A percentile compares a stretch with the other conserved stretches of the same genome.
Conservation (phyloP, 345 rosid genomes). For the Raphanus raphanistrum region DNA sequence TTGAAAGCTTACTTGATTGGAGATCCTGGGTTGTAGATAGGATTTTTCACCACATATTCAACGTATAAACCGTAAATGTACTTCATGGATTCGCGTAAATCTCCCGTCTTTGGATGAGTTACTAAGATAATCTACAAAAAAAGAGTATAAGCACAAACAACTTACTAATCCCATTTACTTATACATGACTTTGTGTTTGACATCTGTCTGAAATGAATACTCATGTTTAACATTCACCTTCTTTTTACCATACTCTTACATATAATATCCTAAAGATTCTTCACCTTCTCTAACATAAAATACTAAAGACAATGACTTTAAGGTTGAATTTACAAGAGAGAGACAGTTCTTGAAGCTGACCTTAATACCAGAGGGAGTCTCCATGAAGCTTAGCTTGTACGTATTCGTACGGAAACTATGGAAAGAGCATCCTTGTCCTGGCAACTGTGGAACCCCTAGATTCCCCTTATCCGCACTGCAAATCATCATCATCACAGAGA, state of each 20-base stretch:
- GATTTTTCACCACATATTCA: slow-evolving; percentile 80
- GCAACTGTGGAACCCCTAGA: slow-evolving; percentile 85
- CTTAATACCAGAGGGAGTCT: slow-evolving; percentile 94
- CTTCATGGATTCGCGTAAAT: slow-evolving; percentile 76
- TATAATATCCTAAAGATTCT: no score
- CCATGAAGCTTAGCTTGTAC: slow-evolving; percentile 95
- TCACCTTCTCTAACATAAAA: background rate
- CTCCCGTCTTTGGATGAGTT: slow-evolving; percentile 89
- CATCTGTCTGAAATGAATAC: background rate
- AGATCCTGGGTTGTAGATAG: slow-evolving; percentile 74
- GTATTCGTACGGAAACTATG: slow-evolving; percentile 90
- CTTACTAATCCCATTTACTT: background rate
- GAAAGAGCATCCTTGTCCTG: slow-evolving; percentile 95
- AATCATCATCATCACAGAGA: background rate
- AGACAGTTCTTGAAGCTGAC: slow-evolving; percentile 34
- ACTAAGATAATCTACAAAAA: slow-evolving; percentile 69
- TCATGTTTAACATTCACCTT: no score
- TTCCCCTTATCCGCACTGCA: slow-evolving; percentile 72
- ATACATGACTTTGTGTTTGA: background rate
- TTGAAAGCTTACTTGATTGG: slow-evolving; percentile 64
- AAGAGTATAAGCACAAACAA: background rate
- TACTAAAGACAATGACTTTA: background rate
- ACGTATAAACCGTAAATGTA: slow-evolving; percentile 87
- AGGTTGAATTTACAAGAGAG: background rate
- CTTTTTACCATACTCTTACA: no score